These are phyloP conservation scores for Olyra latifolia DNA, from an alignment of 176 grass and related monocot genomes.

Conservation along the genomic window DNA sequence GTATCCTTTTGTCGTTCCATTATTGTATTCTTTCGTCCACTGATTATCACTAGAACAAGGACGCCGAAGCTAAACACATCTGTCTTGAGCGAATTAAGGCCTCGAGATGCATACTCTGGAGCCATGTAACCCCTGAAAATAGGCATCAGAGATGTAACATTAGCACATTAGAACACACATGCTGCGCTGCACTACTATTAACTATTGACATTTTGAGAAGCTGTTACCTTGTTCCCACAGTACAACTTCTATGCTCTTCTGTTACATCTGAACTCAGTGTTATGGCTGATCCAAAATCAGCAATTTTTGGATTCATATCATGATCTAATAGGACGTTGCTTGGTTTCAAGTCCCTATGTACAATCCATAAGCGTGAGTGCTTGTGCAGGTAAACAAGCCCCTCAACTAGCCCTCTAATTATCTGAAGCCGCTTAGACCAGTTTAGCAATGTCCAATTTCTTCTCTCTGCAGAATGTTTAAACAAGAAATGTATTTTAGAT, in stretches of 20 bases:
- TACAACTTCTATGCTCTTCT: slow-evolving; percentile 11
- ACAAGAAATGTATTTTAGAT: not conserved
- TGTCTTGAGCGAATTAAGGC: slow-evolving; percentile 36
- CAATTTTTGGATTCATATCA: slow-evolving; percentile 33
- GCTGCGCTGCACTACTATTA: not conserved
- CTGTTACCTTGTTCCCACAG: slow-evolving; percentile 43
- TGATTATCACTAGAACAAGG: slow-evolving; percentile 34
- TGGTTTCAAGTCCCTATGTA: slow-evolving; percentile 40
- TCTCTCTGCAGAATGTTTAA: slow-evolving; percentile 15
- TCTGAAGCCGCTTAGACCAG: slow-evolving; percentile 33
- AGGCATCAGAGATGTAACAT: not conserved
- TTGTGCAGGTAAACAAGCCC: slow-evolving; percentile 43
- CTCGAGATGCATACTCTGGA: slow-evolving; percentile 40
- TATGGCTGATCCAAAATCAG: slow-evolving; percentile 39
- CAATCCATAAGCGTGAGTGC: slow-evolving; percentile 24
- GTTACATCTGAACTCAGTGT: slow-evolving; percentile 26
- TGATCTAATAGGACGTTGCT: slow-evolving; percentile 29
- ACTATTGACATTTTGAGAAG: not conserved
- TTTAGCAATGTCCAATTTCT: not conserved
- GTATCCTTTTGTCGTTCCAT: not conserved
- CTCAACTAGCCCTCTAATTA: slow-evolving; percentile 29
- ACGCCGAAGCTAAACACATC: slow-evolving; percentile 48
- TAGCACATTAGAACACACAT: not conserved
- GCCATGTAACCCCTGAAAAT: slow-evolving; percentile 36
- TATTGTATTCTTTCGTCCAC: slow-evolving; percentile 29